Base-by-base conservation (phyloP, 495 filamentous ascomycete species). In the Oleoguttula mirabilis region DNA sequence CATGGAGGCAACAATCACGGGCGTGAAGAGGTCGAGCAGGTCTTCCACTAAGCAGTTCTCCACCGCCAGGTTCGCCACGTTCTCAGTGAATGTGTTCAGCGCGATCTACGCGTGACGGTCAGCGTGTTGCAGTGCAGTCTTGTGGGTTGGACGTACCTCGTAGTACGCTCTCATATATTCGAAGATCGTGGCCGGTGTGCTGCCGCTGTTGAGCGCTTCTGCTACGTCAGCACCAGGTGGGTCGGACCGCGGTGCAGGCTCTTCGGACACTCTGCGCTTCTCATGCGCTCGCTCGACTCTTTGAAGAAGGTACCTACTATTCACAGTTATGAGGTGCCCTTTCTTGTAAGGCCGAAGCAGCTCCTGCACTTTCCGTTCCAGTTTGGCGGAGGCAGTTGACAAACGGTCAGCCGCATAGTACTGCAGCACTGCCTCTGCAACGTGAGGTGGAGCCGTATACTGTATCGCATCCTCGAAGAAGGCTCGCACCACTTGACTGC, bases 11-110 rank as follows among this genome's bases (percentile, higher is more conserved):
- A 33, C 43, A 5, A 10, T 10, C 3, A 25, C 15, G 10, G 35
- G 38, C 8, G 14, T 14, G 21, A 39, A 40, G 4, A 47, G 21
- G 12, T 39, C 14, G 7, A 12, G 3, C 7, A 47, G 43, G 15
- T 32, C 17, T 5, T n/a, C 14, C 6, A 40, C 6, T 3, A 47
- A 19, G 22, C 21, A 39, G 2, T 14, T 32, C 31, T 33, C 11
- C 15, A 48, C 19, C 14, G 24, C 39, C 6, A 42, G 24, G 10
- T 25, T 43, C 10, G 39, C n/a, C 11, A 48, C 30, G 15, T 34
- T 36, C 21, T 48, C 39, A 21, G 36, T 14, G 39, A 48, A 48
- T 3, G 16, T 19, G 8, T 39, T 40, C 10, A 39, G n/a, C n/a
- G 34, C 36, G 11, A 39, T 20, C 43, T 46, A n/a, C 21, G 15